A percentile compares a stretch with the other conserved stretches of the same genome.
phyloP scores from a whole-genome alignment of 768 basidiomycete genomes.

The Suillus variegatus region DNA sequence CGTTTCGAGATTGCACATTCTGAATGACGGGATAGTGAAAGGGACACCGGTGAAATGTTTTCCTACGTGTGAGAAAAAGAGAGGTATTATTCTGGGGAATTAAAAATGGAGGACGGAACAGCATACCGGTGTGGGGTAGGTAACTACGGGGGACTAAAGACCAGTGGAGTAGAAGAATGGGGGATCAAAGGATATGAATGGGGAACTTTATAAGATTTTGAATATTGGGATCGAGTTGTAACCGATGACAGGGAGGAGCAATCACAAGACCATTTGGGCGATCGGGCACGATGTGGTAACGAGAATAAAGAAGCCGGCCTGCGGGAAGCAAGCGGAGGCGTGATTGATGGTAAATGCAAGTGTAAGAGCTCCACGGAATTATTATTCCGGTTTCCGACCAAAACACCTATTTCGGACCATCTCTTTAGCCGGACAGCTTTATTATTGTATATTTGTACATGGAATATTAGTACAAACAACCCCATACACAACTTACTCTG shows the following conservation, averaged over 20 bases:
- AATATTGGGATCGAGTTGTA: slow-evolving; percentile 16
- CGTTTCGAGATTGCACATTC: slow-evolving; percentile 63
- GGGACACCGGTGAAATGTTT: slow-evolving; percentile 12
- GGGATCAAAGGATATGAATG: slow-evolving; percentile 10
- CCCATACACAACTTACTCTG: slow-evolving; percentile 27
- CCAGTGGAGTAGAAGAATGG: slow-evolving; percentile 7
- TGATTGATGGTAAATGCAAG: background rate
- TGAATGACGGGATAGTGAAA: slow-evolving; percentile 14
- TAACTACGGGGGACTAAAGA: slow-evolving; percentile 9
- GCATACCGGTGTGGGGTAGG: slow-evolving; percentile 18
- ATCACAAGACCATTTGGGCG: slow-evolving; percentile 33
- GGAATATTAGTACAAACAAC: slow-evolving; percentile 14
- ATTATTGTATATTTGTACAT: slow-evolving; percentile 25
- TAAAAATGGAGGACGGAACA: slow-evolving; percentile 9
- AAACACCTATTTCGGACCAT: background rate
- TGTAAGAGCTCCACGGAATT: background rate
- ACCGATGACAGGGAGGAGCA: slow-evolving; percentile 15
- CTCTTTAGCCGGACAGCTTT: slow-evolving; percentile 2
- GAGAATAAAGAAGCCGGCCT: slow-evolving; percentile 10
- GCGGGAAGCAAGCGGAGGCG: slow-evolving; percentile 11
- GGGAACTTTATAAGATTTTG: slow-evolving; percentile 34
- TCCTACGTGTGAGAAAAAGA: slow-evolving; percentile 7
- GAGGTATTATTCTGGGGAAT: slow-evolving; percentile 4
- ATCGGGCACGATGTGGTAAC: slow-evolving; percentile 30
- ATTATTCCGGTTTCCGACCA: background rate